phyloP scores from a whole-genome alignment of 2,329 filamentous ascomycete species.

The Botryotinia calthae region DNA sequence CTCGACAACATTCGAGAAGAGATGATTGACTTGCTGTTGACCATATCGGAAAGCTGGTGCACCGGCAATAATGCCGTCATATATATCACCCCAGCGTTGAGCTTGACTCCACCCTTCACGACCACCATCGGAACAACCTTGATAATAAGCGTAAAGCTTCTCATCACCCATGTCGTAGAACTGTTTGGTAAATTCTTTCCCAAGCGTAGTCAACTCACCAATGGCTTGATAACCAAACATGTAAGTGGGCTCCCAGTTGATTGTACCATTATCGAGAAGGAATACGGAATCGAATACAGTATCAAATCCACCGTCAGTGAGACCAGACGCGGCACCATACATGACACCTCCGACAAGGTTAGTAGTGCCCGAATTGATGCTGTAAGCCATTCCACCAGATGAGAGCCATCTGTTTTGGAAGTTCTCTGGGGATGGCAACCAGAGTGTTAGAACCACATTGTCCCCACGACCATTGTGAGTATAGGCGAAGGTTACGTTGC shows the following conservation, averaged over 20 bases:
- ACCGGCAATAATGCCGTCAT: constrained; percentile 47
- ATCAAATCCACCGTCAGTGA: constrained; percentile 50
- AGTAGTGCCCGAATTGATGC: no score
- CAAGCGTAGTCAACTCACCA: constrained; percentile 42
- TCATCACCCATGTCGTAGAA: constrained; percentile 40
- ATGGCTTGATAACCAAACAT: constrained; percentile 43
- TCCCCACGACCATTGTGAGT: background rate
- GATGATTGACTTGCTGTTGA: constrained; percentile 47
- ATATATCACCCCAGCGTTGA: constrained; percentile 43
- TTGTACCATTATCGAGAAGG: constrained; percentile 42
- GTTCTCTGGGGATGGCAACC: no score
- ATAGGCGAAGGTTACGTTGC: background rate
- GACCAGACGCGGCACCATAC: constrained; percentile 47
- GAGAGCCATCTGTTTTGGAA: no score
- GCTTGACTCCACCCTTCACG: constrained; percentile 50
- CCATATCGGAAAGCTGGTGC: constrained; percentile 48
- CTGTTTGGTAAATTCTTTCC: constrained; percentile 44
- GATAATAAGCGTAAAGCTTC: constrained; percentile 27
- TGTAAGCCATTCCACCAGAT: no score
- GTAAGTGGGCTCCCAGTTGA: constrained; percentile 40
- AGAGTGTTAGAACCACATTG: no score
- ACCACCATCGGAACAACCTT: constrained; percentile 49
- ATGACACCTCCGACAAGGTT: background rate
- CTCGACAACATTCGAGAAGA: constrained; percentile 42
- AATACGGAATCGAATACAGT: constrained; percentile 42